A percentile compares a stretch with the other conserved stretches of the same genome.
phyloP scores from a whole-genome alignment of 306 rosid genomes.

The Heteromeles arbutifolia region DNA sequence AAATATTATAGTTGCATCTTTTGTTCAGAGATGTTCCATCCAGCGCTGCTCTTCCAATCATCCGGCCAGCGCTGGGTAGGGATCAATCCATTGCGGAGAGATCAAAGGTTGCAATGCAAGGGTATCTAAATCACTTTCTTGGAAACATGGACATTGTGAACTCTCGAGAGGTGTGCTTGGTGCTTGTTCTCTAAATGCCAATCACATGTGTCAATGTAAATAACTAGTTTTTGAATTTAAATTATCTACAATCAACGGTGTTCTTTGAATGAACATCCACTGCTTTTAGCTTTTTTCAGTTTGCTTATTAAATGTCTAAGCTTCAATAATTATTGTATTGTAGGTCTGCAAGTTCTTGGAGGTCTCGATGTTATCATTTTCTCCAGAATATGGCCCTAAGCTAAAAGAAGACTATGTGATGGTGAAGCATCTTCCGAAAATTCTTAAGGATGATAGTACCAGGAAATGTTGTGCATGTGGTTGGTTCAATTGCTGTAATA shows the following conservation, averaged over 20 bases:
- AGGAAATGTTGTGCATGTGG: slow-evolving; percentile 68
- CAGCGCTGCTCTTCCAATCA: slow-evolving; percentile 90
- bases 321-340: slow-evolving; percentile 17
- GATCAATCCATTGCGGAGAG: slow-evolving; percentile 87
- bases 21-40: slow-evolving; percentile 95
- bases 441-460: slow-evolving; percentile 49
- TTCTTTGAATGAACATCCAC: not conserved
- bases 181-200: slow-evolving; percentile 13
- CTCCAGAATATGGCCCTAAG: slow-evolving; percentile 92
- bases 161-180: slow-evolving; percentile 79
- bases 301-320: not conserved
- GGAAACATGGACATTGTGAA: slow-evolving; percentile 90
- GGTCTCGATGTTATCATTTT: slow-evolving; percentile 88
- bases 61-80: slow-evolving; percentile 91
- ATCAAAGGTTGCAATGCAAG: slow-evolving; percentile 94
- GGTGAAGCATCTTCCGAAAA: slow-evolving; percentile 92
- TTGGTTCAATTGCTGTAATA: slow-evolving; percentile 84
- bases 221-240: not conserved
- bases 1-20: slow-evolving; percentile 22
- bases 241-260: not conserved
- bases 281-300: not conserved
- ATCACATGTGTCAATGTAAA: not conserved
- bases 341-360: slow-evolving; percentile 99
- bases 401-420: slow-evolving; percentile 86
- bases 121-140: slow-evolving; percentile 91